Conservation (phyloP, 306 rosid genomes). For the Prunus armeniaca region DNA sequence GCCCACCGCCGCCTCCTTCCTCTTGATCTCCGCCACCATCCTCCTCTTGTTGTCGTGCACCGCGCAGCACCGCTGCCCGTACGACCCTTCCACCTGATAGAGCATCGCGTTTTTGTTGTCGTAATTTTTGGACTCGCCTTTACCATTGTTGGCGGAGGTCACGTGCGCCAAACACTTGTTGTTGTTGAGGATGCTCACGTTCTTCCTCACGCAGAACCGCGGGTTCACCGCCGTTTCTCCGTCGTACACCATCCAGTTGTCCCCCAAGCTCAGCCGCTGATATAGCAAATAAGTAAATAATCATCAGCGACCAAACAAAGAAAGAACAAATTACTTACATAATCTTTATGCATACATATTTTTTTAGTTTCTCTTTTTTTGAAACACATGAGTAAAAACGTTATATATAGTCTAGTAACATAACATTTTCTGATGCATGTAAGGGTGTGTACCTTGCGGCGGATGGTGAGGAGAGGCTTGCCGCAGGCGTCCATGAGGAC, state of each 20-base stretch:
- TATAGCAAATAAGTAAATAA: neutral
- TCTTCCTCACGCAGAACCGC: constrained; percentile 42
- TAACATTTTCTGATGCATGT: neutral
- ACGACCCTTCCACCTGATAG: constrained; percentile 66
- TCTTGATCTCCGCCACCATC: constrained; percentile 66
- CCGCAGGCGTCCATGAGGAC: constrained; percentile 83
- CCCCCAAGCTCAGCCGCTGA: constrained; percentile 60
- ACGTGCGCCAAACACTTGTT: constrained; percentile 50
- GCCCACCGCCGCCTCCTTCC: constrained; percentile 50
- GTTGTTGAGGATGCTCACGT: constrained; percentile 35
- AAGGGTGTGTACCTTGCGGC: constrained; percentile 43
- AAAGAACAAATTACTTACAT: neutral
- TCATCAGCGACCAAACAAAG: neutral
- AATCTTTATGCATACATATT: no score
- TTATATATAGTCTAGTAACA: no score
- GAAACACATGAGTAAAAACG: no score
- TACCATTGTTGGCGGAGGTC: constrained; percentile 11
- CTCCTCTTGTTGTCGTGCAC: constrained; percentile 47
- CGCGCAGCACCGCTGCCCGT: constrained; percentile 49
- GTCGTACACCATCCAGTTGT: constrained; percentile 63
- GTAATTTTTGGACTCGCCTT: neutral
- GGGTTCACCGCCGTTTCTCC: constrained; percentile 51
- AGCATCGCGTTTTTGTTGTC: constrained; percentile 2
- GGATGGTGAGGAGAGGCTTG: constrained; percentile 67
- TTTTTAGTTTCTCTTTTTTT: no score